Conservation (phyloP, 768 basidiomycete genomes). For the Podaxis sp. region DNA sequence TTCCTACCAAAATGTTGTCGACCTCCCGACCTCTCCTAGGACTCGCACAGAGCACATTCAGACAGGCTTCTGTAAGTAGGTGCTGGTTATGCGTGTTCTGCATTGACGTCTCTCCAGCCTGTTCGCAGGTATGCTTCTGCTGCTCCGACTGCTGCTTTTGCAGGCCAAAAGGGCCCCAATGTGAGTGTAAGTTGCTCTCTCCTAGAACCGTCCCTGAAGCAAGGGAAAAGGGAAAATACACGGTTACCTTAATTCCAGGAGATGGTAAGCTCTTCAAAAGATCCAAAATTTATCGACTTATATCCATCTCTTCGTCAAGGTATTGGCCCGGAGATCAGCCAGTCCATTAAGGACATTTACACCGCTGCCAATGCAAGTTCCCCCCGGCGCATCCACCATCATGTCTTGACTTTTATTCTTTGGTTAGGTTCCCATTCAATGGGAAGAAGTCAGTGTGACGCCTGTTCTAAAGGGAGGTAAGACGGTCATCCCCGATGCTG, state of each 20-base stretch:
- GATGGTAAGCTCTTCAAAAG: conserved; percentile 61
- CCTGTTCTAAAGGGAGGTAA: conserved; percentile 94
- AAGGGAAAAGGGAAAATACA: conserved; percentile 81
- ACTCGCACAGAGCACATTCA: conserved; percentile 53
- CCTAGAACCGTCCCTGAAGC: conserved; percentile 1
- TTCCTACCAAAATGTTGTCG: conserved; percentile 50
- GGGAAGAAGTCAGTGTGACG: conserved; percentile 98
- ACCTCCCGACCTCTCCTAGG: conserved; percentile 55
- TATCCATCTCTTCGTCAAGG: conserved; percentile 44
- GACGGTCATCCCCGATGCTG: conserved; percentile 92
- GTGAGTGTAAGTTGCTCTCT: conserved; percentile 46
- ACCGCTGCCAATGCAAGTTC: conserved; percentile 71
- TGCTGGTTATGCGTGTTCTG: conserved; percentile 12
- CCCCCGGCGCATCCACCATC: not conserved
- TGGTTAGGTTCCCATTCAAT: conserved; percentile 89
- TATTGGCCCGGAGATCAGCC: conserved; percentile 98
- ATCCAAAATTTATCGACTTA: not conserved
- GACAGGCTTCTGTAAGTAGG: conserved; percentile 45
- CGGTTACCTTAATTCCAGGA: conserved; percentile 94
- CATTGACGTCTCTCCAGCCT: conserved; percentile 33
- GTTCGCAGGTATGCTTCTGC: conserved; percentile 70
- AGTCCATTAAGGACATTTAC: conserved; percentile 95
- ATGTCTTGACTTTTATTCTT: conserved; percentile 7
- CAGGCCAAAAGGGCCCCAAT: conserved; percentile 84
- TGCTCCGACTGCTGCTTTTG: conserved; percentile 85